Evolutionary conservation across 192 early-diverging fungal species (phyloP).

Genomic region (Gigaspora rosea): DNA sequence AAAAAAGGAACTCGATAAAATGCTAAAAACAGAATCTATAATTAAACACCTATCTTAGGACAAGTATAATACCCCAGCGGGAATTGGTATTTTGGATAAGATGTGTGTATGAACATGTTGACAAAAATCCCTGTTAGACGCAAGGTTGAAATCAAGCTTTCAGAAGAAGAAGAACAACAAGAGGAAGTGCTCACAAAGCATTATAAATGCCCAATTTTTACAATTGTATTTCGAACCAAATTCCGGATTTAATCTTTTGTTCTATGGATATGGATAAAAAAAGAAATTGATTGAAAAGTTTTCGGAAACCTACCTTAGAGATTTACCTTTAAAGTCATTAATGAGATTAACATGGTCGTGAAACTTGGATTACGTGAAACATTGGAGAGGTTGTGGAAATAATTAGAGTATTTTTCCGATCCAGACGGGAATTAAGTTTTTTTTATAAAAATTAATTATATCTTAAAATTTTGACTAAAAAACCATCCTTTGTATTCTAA

Average conservation of each 20-base stretch:
- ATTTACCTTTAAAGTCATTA: constrained; percentile 74
- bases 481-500: no score
- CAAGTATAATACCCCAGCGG: not conserved
- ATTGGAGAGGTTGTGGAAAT: constrained; percentile 65
- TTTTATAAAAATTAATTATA: no score
- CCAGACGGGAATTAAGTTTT: constrained; percentile 33
- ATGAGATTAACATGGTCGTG: not conserved
- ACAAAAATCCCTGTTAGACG: constrained; percentile 57
- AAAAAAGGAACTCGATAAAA: no score
- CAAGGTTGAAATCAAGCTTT: constrained; percentile 56
- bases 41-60: no score
- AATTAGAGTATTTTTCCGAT: constrained; percentile 68
- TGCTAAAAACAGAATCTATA: no score
- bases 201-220: constrained; percentile 67
- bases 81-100: not conserved
- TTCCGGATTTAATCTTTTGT: constrained; percentile 83
- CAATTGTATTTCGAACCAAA: constrained; percentile 71
- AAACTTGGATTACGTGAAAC: constrained; percentile 42
- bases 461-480: no score
- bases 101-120: not conserved
- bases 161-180: no score
- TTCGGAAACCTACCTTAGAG: constrained; percentile 50
- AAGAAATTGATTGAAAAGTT: constrained; percentile 77
- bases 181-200: constrained; percentile 48
- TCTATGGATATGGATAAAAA: constrained; percentile 96